These are phyloP conservation scores for Taphrina betulina DNA, from an alignment of 1,139 yeast species.

Conservation along the genomic window DNA sequence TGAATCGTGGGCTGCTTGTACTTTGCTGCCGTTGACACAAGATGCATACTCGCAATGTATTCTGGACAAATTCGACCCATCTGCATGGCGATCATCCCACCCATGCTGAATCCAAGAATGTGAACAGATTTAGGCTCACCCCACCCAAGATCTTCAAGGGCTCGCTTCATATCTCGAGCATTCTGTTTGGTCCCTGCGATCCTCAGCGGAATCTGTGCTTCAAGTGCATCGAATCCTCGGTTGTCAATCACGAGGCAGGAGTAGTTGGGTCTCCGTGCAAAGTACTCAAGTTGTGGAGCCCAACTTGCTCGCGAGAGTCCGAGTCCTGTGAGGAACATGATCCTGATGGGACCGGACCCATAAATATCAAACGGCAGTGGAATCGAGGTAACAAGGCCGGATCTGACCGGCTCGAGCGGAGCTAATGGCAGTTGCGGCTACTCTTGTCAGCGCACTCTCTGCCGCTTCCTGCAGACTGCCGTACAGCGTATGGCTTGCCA, in stretches of 20 bases:
- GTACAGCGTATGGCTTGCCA: constrained; percentile 16
- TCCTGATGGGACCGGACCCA: constrained; percentile 18
- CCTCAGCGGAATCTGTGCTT: constrained; percentile 14
- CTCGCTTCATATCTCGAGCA: constrained; percentile 26
- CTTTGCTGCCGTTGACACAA: constrained; percentile 14
- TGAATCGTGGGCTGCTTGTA: constrained; percentile 14
- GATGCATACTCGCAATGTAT: constrained; percentile 17
- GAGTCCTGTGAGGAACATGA: constrained; percentile 19
- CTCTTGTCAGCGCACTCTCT: neutral
- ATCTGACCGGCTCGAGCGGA: constrained; percentile 2
- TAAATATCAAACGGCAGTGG: constrained; percentile 24
- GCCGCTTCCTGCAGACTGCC: neutral
- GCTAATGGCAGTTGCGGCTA: neutral
- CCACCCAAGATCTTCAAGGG: constrained; percentile 21
- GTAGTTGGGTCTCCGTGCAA: constrained; percentile 22
- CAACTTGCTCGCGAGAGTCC: constrained; percentile 24
- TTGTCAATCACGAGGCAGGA: constrained; percentile 26
- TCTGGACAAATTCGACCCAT: constrained; percentile 31
- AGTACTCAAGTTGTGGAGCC: constrained; percentile 16
- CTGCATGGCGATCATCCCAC: constrained; percentile 31
- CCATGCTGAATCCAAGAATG: constrained; percentile 22
- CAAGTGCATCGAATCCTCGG: constrained; percentile 24
- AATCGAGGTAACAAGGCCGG: constrained; percentile 18
- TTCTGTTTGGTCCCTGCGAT: constrained; percentile 23
- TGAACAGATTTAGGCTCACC: constrained; percentile 15